These are phyloP conservation scores for Yamadazyma dendronema DNA, from an alignment of 1,139 yeast species.

Conservation along the genomic window DNA sequence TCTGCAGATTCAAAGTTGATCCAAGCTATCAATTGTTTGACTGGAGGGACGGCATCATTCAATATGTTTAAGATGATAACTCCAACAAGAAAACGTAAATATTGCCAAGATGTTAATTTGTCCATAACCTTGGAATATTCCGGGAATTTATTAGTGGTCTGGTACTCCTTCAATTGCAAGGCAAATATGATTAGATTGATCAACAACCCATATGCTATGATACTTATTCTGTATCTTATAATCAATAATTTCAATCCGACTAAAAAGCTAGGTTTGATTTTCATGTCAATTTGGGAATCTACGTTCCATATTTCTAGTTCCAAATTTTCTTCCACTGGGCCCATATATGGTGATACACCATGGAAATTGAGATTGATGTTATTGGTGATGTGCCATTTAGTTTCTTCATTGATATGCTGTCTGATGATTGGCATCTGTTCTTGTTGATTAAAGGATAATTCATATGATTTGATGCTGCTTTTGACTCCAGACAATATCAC, in stretches of 20 bases:
- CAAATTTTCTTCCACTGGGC: constrained; percentile 31
- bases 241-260: constrained; percentile 53
- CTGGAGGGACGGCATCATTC: constrained; percentile 1
- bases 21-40: constrained; percentile 2
- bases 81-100: constrained; percentile 2
- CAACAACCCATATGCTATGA: constrained; percentile 57
- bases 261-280: constrained; percentile 40
- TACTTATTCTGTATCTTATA: constrained; percentile 60
- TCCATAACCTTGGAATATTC: constrained; percentile 8
- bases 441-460: constrained; percentile 1
- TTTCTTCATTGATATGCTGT: constrained; percentile 69
- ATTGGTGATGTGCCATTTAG: constrained; percentile 69
- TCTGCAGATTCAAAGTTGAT: constrained; percentile 6
- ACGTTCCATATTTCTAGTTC: constrained; percentile 49
- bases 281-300: constrained; percentile 14
- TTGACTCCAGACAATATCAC: constrained; percentile 55
- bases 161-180: constrained; percentile 31
- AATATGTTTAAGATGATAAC: constrained; percentile 3
- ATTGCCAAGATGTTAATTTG: constrained; percentile 2
- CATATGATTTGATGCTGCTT: constrained; percentile 55
- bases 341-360: constrained; percentile 79
- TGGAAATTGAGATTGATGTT: constrained; percentile 41
- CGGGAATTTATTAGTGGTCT: constrained; percentile 7
- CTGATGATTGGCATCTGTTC: constrained; percentile 61
- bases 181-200: constrained; percentile 43